Evolutionary conservation across 176 grass and related monocot species (phyloP).

Genomic region (Zizania latifolia): DNA sequence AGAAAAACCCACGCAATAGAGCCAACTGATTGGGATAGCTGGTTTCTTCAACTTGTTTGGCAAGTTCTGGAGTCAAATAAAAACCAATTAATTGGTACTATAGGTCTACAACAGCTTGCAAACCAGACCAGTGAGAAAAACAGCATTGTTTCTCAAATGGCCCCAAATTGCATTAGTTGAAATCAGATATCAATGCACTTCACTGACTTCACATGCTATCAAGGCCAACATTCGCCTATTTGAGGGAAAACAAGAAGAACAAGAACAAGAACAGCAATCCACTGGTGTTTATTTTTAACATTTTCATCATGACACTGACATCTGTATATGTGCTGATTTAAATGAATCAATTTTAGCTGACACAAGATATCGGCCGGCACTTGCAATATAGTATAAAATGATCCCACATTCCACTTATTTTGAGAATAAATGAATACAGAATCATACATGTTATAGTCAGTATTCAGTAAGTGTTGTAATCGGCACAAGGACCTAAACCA

Average conservation of each 20-base stretch:
- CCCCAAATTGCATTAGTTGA: neutral
- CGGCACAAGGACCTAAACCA: neutral
- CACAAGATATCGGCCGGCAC: neutral
- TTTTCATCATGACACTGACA: neutral
- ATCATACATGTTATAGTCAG: neutral
- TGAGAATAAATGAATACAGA: neutral
- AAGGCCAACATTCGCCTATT: neutral
- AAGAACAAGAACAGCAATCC: slow-evolving; percentile 1
- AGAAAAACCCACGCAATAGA: slow-evolving; percentile 73
- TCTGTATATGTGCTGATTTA: slow-evolving; percentile 14
- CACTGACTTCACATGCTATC: neutral
- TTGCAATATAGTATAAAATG: neutral
- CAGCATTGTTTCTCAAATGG: neutral
- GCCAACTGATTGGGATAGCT: slow-evolving; percentile 22
- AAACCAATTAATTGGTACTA: neutral
- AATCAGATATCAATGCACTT: neutral
- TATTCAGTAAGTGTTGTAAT: neutral
- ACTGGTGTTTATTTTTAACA: neutral
- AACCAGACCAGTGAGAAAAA: neutral
- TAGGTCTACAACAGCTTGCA: neutral
- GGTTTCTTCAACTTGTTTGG: slow-evolving; percentile 26
- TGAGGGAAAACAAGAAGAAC: neutral
- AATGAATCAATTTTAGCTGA: slow-evolving; percentile 3
- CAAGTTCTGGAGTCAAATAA: slow-evolving; percentile 47
- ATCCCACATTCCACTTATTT: neutral